phyloP scores from a whole-genome alignment of 495 filamentous ascomycete species.

The Thermochaetoides thermophila region DNA sequence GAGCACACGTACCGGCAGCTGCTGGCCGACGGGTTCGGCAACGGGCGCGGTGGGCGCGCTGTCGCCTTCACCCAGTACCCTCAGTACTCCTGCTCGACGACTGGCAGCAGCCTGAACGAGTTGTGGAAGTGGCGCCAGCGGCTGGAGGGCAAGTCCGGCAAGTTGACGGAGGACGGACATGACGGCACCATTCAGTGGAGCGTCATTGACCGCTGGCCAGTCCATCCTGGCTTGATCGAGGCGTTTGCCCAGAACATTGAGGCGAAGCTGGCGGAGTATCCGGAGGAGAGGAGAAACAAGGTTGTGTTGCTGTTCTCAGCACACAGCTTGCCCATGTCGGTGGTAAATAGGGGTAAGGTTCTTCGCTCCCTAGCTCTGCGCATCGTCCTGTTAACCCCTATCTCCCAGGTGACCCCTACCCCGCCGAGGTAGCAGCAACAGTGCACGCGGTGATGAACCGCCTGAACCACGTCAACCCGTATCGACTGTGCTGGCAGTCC shows the following conservation, averaged over 20 bases:
- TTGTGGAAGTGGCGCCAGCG: constrained; percentile 91
- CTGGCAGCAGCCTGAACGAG: constrained; percentile 90
- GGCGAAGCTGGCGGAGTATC: constrained; percentile 65
- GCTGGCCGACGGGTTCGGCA: constrained; percentile 76
- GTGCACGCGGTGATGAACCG: constrained; percentile 92
- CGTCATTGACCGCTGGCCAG: constrained; percentile 95
- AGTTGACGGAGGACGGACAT: constrained; percentile 23
- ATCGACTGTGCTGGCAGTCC: constrained; percentile 92
- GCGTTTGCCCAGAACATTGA: constrained; percentile 87
- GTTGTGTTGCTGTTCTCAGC: constrained; percentile 89
- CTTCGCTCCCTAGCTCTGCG: neutral
- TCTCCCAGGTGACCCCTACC: constrained; percentile 72
- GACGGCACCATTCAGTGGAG: constrained; percentile 80
- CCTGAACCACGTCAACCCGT: constrained; percentile 73
- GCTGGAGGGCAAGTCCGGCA: constrained; percentile 56
- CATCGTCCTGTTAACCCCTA: constrained; percentile 10
- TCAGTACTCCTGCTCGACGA: constrained; percentile 98
- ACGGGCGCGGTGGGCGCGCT: constrained; percentile 72
- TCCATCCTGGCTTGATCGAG: constrained; percentile 77
- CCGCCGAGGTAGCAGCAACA: constrained; percentile 92
- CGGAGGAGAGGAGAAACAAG: constrained; percentile 55
- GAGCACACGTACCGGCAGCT: constrained; percentile 79
- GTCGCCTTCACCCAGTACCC: constrained; percentile 98
- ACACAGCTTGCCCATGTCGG: constrained; percentile 91
- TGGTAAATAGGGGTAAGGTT: constrained; percentile 67